phyloP scores from a whole-genome alignment of 371 early-diverging fungal species.

The Syncephalis fuscata region DNA sequence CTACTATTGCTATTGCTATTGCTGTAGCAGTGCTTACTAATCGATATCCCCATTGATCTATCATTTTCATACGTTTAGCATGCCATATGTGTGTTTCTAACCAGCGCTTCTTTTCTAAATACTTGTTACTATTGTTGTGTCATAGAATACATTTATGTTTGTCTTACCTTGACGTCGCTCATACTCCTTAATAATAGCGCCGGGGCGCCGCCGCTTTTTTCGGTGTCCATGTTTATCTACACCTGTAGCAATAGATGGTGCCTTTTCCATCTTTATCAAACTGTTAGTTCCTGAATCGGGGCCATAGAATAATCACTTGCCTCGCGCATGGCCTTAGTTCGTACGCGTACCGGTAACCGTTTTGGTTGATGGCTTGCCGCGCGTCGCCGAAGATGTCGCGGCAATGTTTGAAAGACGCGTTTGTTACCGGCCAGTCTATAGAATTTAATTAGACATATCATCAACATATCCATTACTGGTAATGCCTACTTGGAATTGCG shows the following conservation, averaged over 20 bases:
- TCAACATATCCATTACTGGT: background rate
- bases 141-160: constrained; percentile 1
- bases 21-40: constrained; percentile 27
- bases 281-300: background rate
- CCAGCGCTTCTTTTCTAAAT: constrained; percentile 56
- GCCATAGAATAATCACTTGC: constrained; percentile 14
- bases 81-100: constrained; percentile 98
- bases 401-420: constrained; percentile 74
- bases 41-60: constrained; percentile 69
- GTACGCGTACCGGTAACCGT: constrained; percentile 58
- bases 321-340: constrained; percentile 54
- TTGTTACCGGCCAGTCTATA: constrained; percentile 32
- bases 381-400: constrained; percentile 74
- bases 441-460: background rate
- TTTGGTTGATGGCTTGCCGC: constrained; percentile 86
- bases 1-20: no score
- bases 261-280: background rate
- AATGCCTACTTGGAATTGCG: constrained; percentile 8
- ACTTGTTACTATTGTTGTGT: constrained; percentile 2
- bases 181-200: constrained; percentile 17
- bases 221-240: constrained; percentile 5
- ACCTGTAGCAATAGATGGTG: background rate
- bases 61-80: constrained; percentile 91
- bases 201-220: constrained; percentile 15
- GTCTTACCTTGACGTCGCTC: constrained; percentile 17